Base-by-base conservation (phyloP, 495 filamentous ascomycete species). In the Talaromyces borbonicus region DNA sequence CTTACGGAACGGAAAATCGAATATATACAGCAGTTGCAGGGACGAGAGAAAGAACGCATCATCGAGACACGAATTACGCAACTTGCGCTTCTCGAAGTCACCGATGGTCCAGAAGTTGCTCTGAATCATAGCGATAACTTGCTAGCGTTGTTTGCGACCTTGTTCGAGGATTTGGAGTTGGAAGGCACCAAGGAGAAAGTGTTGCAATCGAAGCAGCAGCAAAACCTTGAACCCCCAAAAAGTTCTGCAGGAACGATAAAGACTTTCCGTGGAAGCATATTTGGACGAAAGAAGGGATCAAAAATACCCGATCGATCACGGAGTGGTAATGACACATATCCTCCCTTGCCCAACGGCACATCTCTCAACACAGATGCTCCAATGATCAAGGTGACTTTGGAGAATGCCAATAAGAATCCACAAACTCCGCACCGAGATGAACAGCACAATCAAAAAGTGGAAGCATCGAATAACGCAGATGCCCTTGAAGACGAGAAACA, bases 1-100 rank as follows among this genome's bases (percentile, higher is more conserved):
- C 25, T 52, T 15, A 20, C 26, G 11, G 50, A 43, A n/a, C 43
- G 52, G 5, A 58, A 58, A 45, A 67, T 62, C 36, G 79, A 77
- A 5, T 54, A 85, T 16, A 76, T 90, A 8, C 80, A 84, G 48
- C 77, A 81, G 46, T 80, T 95, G 71, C 78, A 82, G 40, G 73
- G 75, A 46, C 78, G 78, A 29, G 88, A 95, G 55, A 90, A 84
- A 54, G 84, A 86, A 55, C 71, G 74, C 15, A 83, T 96, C 20
- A 60, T 98, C 18, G 84, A 96, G 60, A 75, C 95, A 24, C 93
- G 90, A 56, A 95, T 98, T 78, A 95, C 89, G 6, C 87, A 95
- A 53, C 71, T 98, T 48, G 74, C 85, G 3, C 77, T 98, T 29
- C 56, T 88, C 8, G 92, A 97, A 61, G 68, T 89, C 8, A 55